Evolutionary conservation across 495 filamentous ascomycete species (phyloP), one percentile per base, ranked within the genome.

Genomic region (Cercophora scortea): DNA sequence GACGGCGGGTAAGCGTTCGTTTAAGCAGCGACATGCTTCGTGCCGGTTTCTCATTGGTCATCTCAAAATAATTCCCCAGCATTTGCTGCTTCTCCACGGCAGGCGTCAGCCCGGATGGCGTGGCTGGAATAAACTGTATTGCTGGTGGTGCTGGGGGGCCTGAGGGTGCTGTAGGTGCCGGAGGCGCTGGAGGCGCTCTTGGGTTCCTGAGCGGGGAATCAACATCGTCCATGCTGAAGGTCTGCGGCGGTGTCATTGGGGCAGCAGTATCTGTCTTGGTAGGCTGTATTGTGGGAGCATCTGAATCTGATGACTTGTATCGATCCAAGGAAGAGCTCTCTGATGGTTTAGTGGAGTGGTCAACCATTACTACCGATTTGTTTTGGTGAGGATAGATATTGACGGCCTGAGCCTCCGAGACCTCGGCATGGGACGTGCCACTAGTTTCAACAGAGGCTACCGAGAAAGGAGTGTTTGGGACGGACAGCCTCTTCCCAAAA

Each of bases 381-480:
- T 95, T 96, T 62, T 90, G 88, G 64, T 96, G 90, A 3, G 89
- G 83, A 61, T 85, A 93, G 35, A 95, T 84, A 52, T 81, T 84
- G 43, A 96, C 82, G 15, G 87, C 87, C 53, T 83, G 84, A 11
- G 90, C 90, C 69, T 96, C 89, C 43, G 81, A 82, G 42, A 86
- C 75, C 59, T 84, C 83, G 9, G 75, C 73, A 45, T 73, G 71
- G 0, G 75, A 71, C 8, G 76, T 77, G 42, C 62, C 75, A 50
- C 71, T 74, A 49, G 78, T 79, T 49, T 76, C 78, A 39, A 82
- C 76, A 0, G 81, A 85, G 9, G 70, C 68, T 55, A 79, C 75
- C 3, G 81, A 84, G 54, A 83, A 81, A 46, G 71, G 81, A 8
- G 74, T 83, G 61, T 75, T 75, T 57, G 72, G 74, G 32, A 74